Evolutionary conservation across 495 filamentous ascomycete species (phyloP).

Genomic region (Patellaria atrata): DNA sequence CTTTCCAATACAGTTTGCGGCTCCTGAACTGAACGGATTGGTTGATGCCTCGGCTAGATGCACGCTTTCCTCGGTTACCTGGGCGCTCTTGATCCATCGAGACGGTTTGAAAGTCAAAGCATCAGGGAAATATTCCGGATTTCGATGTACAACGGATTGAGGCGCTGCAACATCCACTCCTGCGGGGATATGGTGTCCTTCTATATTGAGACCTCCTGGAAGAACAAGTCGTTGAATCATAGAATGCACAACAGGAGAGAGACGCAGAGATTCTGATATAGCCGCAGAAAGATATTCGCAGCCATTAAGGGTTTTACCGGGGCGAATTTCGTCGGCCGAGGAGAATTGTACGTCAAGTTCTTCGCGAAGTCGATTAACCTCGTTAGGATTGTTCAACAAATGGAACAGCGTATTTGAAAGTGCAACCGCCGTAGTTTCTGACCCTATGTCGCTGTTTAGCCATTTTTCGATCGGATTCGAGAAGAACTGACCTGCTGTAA

Average conservation of each 20-base stretch:
- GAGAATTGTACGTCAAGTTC: conserved; percentile 41
- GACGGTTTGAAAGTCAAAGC: conserved; percentile 34
- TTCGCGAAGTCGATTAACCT: conserved; percentile 30
- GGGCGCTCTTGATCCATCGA: conserved; percentile 44
- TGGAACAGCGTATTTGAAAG: conserved; percentile 47
- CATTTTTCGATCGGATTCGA: too few species aligned
- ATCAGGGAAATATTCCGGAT: conserved; percentile 5
- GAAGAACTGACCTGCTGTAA: conserved; percentile 2
- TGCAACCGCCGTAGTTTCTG: conserved; percentile 1
- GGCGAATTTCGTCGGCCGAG: conserved; percentile 35
- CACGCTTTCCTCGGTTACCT: background rate
- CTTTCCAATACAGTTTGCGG: conserved; percentile 2
- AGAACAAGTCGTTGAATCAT: conserved; percentile 47
- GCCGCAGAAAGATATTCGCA: conserved; percentile 44
- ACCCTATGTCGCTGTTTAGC: too few species aligned
- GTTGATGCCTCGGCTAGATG: background rate
- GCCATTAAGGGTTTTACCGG: conserved; percentile 31
- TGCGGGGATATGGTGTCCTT: background rate
- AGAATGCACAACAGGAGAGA: conserved; percentile 50
- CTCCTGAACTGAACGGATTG: conserved; percentile 1
- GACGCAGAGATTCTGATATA: conserved; percentile 51
- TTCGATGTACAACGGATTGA: conserved; percentile 8
- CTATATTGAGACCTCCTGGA: conserved; percentile 34
- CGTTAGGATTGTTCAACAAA: conserved; percentile 36
- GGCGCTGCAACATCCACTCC: conserved; percentile 4